phyloP scores from a whole-genome alignment of 495 filamentous ascomycete genomes.

The Oidiodendron maius region DNA sequence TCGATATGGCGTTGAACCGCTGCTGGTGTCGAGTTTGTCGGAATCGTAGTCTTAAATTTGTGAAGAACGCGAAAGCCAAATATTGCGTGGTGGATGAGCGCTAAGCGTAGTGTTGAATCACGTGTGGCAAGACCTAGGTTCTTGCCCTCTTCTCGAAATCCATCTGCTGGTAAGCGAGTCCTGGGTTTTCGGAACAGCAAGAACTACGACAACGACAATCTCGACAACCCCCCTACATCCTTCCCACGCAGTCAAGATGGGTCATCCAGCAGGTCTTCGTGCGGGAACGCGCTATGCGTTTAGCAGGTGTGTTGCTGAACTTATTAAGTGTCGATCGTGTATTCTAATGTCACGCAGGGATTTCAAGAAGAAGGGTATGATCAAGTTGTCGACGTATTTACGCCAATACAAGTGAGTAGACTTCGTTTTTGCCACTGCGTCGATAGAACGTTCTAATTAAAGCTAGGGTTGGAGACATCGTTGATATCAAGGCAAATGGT shows the following conservation, averaged over 20 bases:
- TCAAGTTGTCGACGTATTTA: slow-evolving; percentile 86
- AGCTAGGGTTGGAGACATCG: slow-evolving; percentile 87
- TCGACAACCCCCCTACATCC: not conserved
- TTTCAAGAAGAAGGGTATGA: slow-evolving; percentile 68
- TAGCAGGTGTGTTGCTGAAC: not conserved
- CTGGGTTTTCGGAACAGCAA: not conserved
- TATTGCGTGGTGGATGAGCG: no score
- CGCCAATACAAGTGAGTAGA: slow-evolving; percentile 73
- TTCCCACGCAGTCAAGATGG: slow-evolving; percentile 55
- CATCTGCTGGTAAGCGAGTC: not conserved
- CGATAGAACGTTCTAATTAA: slow-evolving; percentile 22
- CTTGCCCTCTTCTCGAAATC: not conserved
- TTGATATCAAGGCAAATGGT: slow-evolving; percentile 94
- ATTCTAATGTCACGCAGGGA: not conserved
- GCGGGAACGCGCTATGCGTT: slow-evolving; percentile 5
- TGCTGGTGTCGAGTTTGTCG: not conserved
- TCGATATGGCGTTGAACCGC: not conserved
- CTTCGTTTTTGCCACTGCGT: not conserved
- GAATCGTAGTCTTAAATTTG: not conserved
- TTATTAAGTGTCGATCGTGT: not conserved
- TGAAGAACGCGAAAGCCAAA: no score
- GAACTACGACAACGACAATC: not conserved
- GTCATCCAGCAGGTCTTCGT: slow-evolving; percentile 86
- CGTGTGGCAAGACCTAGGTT: not conserved
- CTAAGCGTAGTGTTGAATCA: not conserved